Evolutionary conservation across 768 basidiomycete genomes (phyloP).

Genomic region (Brasilioporus rufonigricans): DNA sequence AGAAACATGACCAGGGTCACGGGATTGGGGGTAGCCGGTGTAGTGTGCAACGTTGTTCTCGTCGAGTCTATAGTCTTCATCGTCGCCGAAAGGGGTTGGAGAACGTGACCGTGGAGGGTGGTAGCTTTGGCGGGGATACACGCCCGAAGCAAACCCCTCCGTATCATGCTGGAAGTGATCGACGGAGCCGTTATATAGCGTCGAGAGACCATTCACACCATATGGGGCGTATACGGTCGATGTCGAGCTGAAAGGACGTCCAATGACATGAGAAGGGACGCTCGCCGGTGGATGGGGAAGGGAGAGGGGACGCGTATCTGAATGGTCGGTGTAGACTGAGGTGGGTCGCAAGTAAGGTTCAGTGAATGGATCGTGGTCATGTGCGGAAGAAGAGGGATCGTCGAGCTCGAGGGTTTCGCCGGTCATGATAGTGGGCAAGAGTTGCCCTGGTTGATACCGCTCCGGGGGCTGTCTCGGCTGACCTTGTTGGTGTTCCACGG

Average conservation of each 20-base stretch:
- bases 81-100: conserved; percentile 71
- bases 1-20: conserved; percentile 10
- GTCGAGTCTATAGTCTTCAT: conserved; percentile 65
- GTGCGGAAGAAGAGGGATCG: conserved; percentile 28
- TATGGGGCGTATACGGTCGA: conserved; percentile 7
- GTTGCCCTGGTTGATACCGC: conserved; percentile 62
- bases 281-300: conserved; percentile 25
- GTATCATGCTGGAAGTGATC: conserved; percentile 65
- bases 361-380: conserved; percentile 31
- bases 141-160: conserved; percentile 69
- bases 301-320: conserved; percentile 26
- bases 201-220: conserved; percentile 29
- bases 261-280: conserved; percentile 16
- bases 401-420: conserved; percentile 62
- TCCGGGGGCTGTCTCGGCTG: conserved; percentile 17
- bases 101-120: conserved; percentile 65
- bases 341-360: conserved; percentile 29
- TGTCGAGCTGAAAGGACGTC: conserved; percentile 24
- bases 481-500: not conserved
- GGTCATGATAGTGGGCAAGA: conserved; percentile 58
- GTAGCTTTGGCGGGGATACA: conserved; percentile 47
- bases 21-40: conserved; percentile 38
- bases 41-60: conserved; percentile 57
- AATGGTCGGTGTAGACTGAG: conserved; percentile 26
- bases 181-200: conserved; percentile 33